Percentiles rank a stretch among this genome's conserved stretches.
These are phyloP conservation scores for Saccharomyces pastorianus DNA, from an alignment of 1,139 yeast genomes.

Conservation along the genomic window DNA sequence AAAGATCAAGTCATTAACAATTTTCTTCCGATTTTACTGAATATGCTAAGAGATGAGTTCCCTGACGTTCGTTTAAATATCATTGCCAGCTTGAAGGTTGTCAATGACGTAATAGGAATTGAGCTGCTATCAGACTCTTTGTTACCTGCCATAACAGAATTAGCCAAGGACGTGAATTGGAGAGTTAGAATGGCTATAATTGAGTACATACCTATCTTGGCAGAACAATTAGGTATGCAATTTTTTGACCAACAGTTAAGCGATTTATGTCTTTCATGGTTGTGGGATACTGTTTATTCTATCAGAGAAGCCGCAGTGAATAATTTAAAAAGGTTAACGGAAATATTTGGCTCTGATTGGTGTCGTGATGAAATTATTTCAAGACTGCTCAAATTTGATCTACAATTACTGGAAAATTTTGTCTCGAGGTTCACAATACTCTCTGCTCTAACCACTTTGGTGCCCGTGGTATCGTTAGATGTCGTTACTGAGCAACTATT, in stretches of 20 bases:
- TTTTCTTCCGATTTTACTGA: slow-evolving; percentile 78
- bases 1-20: slow-evolving; percentile 77
- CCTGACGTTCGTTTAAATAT: slow-evolving; percentile 95
- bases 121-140: slow-evolving; percentile 77
- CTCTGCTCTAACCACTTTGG: slow-evolving; percentile 73
- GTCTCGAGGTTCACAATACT: slow-evolving; percentile 87
- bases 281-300: slow-evolving; percentile 96
- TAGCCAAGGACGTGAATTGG: slow-evolving; percentile 97
- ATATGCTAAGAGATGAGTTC: slow-evolving; percentile 92
- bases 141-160: slow-evolving; percentile 90
- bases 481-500: slow-evolving; percentile 58
- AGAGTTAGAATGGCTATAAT: slow-evolving; percentile 94
- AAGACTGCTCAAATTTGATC: slow-evolving; percentile 52
- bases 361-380: slow-evolving; percentile 77
- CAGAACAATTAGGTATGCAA: slow-evolving; percentile 90
- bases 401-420: slow-evolving; percentile 42
- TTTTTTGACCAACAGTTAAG: slow-evolving; percentile 90
- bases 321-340: slow-evolving; percentile 70
- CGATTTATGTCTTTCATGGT: slow-evolving; percentile 87
- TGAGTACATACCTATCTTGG: slow-evolving; percentile 90
- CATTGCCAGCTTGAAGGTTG: slow-evolving; percentile 83
- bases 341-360: slow-evolving; percentile 90
- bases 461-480: slow-evolving; percentile 54
- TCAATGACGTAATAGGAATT: slow-evolving; percentile 90
- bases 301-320: slow-evolving; percentile 93